Conservation (phyloP, 208 protist genomes). For the Acanthamoeba sp. region DNA sequence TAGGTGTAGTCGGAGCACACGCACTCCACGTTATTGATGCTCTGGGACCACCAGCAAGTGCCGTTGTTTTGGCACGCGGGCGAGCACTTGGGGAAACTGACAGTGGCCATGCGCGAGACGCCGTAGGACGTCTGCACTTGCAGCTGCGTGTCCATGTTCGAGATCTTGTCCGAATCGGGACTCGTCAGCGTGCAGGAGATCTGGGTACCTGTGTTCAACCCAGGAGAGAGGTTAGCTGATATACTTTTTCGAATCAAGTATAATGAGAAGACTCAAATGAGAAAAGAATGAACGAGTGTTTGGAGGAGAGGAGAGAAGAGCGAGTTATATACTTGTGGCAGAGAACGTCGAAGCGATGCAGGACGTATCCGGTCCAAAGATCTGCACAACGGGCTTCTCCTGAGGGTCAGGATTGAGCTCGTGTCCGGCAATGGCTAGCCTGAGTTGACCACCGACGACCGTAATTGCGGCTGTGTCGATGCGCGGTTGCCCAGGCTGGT, state of each 20-base stretch:
- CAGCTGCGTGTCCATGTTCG: conserved; percentile 24
- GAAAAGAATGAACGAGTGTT: not conserved
- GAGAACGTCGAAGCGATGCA: not conserved
- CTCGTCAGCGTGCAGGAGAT: not conserved
- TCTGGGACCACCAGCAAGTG: conserved; percentile 22
- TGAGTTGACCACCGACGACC: not conserved
- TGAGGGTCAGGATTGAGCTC: conserved; percentile 12
- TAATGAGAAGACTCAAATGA: not conserved
- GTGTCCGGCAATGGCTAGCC: not conserved
- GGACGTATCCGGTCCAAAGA: not conserved
- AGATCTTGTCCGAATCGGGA: not conserved
- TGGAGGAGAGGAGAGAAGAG: too few relatives aligned
- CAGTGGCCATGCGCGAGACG: not conserved
- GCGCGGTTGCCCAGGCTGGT: not conserved
- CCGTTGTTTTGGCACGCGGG: not conserved
- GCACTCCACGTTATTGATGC: not conserved
- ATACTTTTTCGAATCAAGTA: too few relatives aligned
- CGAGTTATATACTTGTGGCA: too few relatives aligned
- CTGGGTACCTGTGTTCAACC: too few relatives aligned
- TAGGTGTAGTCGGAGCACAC: not conserved
- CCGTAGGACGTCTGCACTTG: conserved; percentile 21
- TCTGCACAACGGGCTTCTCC: conserved; percentile 7
- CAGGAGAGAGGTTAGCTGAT: too few relatives aligned
- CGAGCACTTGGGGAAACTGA: not conserved
- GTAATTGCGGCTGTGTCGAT: not conserved